Base-by-base conservation (phyloP, 192 early-diverging fungal species). In the Powellomyces hirtus region DNA sequence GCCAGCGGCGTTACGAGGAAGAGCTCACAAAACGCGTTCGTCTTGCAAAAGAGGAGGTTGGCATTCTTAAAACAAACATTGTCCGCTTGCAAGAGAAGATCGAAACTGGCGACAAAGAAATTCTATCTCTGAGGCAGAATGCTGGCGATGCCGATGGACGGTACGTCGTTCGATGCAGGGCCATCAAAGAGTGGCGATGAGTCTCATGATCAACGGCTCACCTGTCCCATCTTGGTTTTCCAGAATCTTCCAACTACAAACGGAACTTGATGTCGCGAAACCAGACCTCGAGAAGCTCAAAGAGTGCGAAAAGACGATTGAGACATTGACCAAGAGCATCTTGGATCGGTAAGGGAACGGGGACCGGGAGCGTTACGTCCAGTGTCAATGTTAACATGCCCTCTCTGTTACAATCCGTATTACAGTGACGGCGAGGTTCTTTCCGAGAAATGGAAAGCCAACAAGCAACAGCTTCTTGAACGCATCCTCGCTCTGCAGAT, bases 1-100 rank as follows among this genome's bases (percentile, higher is more conserved):
- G 70, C 4, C 56, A 64, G 22, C 70, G 70, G 33, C 38, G 51
- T 13, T 29, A 63, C 38, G 70, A 72, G 44, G 70, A 64, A 13
- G 70, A 64, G 3, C 61, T 72, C 8, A 42, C 61, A 22, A 40
- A 59, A 27, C 61, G 62, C 11, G n/a, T 64, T 2, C 38, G 46
- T 22, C 20, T n/a, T 16, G 67, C 67, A 2, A 69, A 60, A 42
- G 58, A 69, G 11, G 67, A 69, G 37, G 34, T 51, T 5, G 55
- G 22, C 55, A 20, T 37, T 4, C 50, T 30, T 31, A 59, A 58
- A 42, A 55, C 18, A 27, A 27, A 10, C 14, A 38, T 69, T 26
- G 45, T 27, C 14, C 42, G 16, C 18, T 36, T 69, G 56, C 26
- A 61, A 24, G 38, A 38, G 24, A 29, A 33, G 29, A 18, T 69